phyloP scores from a whole-genome alignment of 1,284 basidiomycete species.

The Ceratobasidium sp. region DNA sequence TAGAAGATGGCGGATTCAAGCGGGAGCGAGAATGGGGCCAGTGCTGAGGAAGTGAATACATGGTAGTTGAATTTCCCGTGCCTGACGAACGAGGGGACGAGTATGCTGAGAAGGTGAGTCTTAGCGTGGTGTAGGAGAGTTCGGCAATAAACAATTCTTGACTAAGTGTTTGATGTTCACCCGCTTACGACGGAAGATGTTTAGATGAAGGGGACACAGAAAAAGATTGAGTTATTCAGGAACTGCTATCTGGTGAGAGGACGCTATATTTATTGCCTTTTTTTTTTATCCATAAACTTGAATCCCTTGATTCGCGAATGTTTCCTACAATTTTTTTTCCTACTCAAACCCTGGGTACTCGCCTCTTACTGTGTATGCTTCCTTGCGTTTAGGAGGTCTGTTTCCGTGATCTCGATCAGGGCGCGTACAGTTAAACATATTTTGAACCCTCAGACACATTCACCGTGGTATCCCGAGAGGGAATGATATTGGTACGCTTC shows the following conservation, averaged over 20 bases:
- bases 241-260: no score
- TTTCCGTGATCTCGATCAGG: constrained; percentile 99
- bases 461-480: constrained; percentile 98
- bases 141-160: constrained; percentile 1
- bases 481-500: constrained; percentile 86
- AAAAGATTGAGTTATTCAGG: constrained; percentile 99
- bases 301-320: no score
- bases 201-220: constrained; percentile 98
- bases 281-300: neutral
- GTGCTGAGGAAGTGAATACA: constrained; percentile 79
- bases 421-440: constrained; percentile 96
- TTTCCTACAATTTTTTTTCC: no score
- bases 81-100: constrained; percentile 99
- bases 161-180: constrained; percentile 94
- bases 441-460: constrained; percentile 99
- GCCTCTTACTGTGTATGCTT: no score
- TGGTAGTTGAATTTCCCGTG: constrained; percentile 99
- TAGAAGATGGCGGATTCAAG: no score
- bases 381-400: constrained; percentile 67
- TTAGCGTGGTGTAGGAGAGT: constrained; percentile 8
- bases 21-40: no score
- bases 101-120: constrained; percentile 88
- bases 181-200: constrained; percentile 99
- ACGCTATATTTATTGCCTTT: neutral
- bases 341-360: no score